Evolutionary conservation across 768 basidiomycete genomes (phyloP).

Genomic region (Tricholomella constricta): DNA sequence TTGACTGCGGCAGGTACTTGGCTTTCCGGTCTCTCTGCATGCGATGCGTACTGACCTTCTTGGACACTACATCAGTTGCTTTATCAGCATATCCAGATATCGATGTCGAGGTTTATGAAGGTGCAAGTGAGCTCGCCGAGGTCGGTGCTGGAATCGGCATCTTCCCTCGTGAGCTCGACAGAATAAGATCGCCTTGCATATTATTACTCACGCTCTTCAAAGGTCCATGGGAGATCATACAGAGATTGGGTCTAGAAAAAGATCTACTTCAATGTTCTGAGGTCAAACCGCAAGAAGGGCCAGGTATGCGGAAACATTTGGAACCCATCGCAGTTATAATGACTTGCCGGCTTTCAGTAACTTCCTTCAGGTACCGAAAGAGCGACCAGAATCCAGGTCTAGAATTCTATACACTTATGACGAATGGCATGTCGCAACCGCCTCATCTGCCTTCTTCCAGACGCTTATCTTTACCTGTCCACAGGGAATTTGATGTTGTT

Average conservation of each 20-base stretch:
- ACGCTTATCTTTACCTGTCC: conserved; percentile 12
- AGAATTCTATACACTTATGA: conserved; percentile 54
- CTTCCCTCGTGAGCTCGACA: conserved; percentile 41
- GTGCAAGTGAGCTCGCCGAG: conserved; percentile 49
- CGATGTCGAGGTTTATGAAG: conserved; percentile 59
- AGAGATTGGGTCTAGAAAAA: conserved; percentile 46
- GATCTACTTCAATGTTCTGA: conserved; percentile 44
- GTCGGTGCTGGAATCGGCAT: conserved; percentile 65
- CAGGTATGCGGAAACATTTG: conserved; percentile 30
- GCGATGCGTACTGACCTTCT: conserved; percentile 10
- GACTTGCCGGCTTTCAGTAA: conserved; percentile 35
- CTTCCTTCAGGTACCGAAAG: conserved; percentile 57
- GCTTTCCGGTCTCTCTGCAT: neutral
- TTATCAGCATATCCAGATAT: conserved; percentile 53
- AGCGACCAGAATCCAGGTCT: conserved; percentile 58
- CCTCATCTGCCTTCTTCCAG: conserved; percentile 1
- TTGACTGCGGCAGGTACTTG: conserved; percentile 42
- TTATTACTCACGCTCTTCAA: neutral
- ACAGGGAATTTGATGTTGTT: conserved; percentile 54
- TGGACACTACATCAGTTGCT: conserved; percentile 29
- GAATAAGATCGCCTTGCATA: no score
- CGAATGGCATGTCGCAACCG: conserved; percentile 48
- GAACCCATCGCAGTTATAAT: neutral
- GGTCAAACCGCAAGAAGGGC: conserved; percentile 37
- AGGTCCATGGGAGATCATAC: conserved; percentile 54